Base-by-base conservation (phyloP, 768 basidiomycete species). In the Kwoniella dendrophila region DNA sequence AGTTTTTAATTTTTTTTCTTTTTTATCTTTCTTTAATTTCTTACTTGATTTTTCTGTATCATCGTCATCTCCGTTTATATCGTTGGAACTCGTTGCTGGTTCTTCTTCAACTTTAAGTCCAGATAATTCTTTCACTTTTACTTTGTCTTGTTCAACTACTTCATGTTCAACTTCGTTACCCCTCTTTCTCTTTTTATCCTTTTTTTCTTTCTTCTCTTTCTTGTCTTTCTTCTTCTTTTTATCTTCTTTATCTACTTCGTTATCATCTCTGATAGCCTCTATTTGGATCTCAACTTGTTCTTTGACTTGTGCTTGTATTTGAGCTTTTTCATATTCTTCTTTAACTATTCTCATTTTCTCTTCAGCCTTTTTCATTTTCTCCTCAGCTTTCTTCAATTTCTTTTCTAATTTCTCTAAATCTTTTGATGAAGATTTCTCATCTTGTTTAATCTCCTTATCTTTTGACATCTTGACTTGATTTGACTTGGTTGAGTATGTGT, bases 331-430 rank as follows among this genome's bases (percentile, higher is more conserved):
- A 14, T 44, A 41, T 33, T 43, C 40, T 26, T 54, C 44, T 55
- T 49, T 57, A 30, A 29, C 34, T 16, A 27, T 1, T 30, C 27
- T 64, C 54, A 32, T 50, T n/a, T 47, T 48, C 30, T 53, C 44
- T 49, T 50, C 27, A 29, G 24, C 43, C 22, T 59, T 34, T 63
- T 59, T 68, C 64, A 64, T 68, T 14, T 52, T 43, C 34, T 70
- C 62, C 29, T 65, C 63, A 27, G 49, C 57, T 47, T 60, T 65
- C 43, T 62, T 59, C 38, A 61, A 62, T 38, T 63, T 66, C 32
- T 56, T 49, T n/a, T 62, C 44, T 33, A 55, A 44, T 47, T 56
- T 56, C 29, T 62, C 41, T 27, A 33, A 22, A 8, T 51, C 49
- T 20, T 51, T 51, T 2, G 47, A 48, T 7, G 47, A 48, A n/a